A percentile compares a stretch with the other conserved stretches of the same genome.
Evolutionary conservation across 805 yeast genomes (phyloP).

Genomic region (Myxozyma neotropica): DNA sequence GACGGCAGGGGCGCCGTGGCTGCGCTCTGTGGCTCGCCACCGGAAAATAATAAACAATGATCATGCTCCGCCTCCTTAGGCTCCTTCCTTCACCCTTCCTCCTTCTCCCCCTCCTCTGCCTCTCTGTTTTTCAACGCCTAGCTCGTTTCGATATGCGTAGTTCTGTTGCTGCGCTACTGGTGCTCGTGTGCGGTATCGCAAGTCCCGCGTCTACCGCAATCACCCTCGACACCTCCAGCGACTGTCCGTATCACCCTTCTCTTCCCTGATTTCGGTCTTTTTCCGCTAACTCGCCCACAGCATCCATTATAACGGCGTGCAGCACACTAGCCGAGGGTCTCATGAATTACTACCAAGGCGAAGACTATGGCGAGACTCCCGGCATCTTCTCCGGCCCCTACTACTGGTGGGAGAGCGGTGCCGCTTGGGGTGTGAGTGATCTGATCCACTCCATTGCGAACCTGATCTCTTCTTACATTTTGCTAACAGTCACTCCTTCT

Average conservation of each 20-base stretch:
- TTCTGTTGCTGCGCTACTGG: too few species aligned
- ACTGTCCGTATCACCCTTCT: neutral
- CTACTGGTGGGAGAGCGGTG: constrained; percentile 97
- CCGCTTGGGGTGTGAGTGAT: constrained; percentile 55
- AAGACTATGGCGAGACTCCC: constrained; percentile 67
- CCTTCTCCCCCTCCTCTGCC: too few species aligned
- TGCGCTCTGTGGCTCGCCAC: too few species aligned
- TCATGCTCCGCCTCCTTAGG: too few species aligned
- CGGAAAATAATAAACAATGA: too few species aligned
- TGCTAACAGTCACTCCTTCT: neutral
- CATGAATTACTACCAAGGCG: constrained; percentile 69
- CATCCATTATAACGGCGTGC: constrained; percentile 52
- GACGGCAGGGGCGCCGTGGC: too few species aligned
- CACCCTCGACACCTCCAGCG: constrained; percentile 7
- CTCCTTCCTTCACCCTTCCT: too few species aligned
- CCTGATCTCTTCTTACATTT: neutral
- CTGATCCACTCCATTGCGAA: neutral
- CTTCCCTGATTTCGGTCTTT: neutral
- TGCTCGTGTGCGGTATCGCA: neutral
- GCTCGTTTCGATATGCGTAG: too few species aligned
- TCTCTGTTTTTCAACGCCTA: too few species aligned
- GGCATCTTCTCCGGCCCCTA: constrained; percentile 88
- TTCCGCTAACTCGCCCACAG: neutral
- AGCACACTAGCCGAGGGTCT: constrained; percentile 59
- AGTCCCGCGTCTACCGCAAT: neutral